Conservation (phyloP, 345 rosid species). For the Isatis tinctoria region DNA sequence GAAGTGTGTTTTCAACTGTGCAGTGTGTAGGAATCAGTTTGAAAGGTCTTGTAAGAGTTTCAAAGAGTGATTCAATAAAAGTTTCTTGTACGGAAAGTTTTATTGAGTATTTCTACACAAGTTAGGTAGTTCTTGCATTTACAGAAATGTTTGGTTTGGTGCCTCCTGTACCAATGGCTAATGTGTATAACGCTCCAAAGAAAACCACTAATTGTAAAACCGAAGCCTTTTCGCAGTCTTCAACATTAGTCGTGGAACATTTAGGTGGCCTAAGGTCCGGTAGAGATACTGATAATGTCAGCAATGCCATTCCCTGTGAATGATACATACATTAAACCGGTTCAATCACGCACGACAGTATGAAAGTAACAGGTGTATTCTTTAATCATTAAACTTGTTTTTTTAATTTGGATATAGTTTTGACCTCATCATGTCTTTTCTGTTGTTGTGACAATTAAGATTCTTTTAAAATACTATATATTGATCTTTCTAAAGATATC, state of each 20-base stretch:
- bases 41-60: no score
- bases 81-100: no score
- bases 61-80: no score
- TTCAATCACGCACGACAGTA: neutral
- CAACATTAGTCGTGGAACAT: conserved; percentile 35
- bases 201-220: conserved; percentile 54
- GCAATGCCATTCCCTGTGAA: conserved; percentile 57
- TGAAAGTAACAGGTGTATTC: neutral
- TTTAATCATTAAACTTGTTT: neutral
- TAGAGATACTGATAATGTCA: conserved; percentile 69
- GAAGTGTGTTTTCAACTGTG: no score
- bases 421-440: neutral
- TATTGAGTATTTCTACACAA: no score
- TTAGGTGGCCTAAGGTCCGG: conserved; percentile 56
- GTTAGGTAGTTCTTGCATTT: no score
- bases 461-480: neutral
- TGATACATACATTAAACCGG: neutral
- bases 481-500: neutral
- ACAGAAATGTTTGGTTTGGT: conserved; percentile 93
- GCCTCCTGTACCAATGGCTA: conserved; percentile 79
- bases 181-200: conserved; percentile 65
- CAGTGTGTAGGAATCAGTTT: no score
- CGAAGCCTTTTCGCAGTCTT: conserved; percentile 53
- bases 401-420: neutral
- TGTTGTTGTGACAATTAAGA: neutral